Evolutionary conservation across 805 yeast genomes (phyloP), one percentile per base, ranked within the genome.

Genomic region (Priceomyces castillae): DNA sequence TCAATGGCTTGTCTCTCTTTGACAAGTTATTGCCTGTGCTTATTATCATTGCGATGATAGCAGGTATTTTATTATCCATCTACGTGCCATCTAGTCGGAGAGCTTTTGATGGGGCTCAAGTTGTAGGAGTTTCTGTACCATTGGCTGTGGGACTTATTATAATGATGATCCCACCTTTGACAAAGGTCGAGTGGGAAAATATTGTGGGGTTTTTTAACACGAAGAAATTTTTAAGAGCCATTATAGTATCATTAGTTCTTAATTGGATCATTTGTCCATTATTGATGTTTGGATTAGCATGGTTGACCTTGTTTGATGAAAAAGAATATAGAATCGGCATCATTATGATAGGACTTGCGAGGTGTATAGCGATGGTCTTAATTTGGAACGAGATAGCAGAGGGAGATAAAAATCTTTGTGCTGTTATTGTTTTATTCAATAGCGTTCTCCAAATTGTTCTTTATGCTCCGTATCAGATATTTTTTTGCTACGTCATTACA

Each of bases 301-400:
- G 84, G 84, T 51, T 73, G 34, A 65, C 70, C 0, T 50, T 80
- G 38, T 74, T 74, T 43, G 74, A 78, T 43, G 52, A 67, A 39
- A 60, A 60, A 6, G 84, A 76, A 42, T 75, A 74, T 43, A 60
- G 84, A 34, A 63, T 59, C 33, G 84, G 84, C 1, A 66, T 80
- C n/a, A 76, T 80, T 23, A 71, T 80, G 75, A 76, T 80, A 37
- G 84, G 84, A 1, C 44, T 76, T 28, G 84, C 82, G 4, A 59
- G 84, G 45, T 79, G 84, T 53, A 78, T 79, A 48, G 84, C 84
- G 17, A 79, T 80, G 84, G 84, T 78, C 1, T 58, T 80, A 40
- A 56, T 79, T 20, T 79, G 84, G 84, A 79, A 74, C 52, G 71
- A 74, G 23, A 61, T 80, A 14, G 78, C 82, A 2, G 69, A 61